phyloP scores from a whole-genome alignment of 306 rosid species.

The Albizia julibrissin region DNA sequence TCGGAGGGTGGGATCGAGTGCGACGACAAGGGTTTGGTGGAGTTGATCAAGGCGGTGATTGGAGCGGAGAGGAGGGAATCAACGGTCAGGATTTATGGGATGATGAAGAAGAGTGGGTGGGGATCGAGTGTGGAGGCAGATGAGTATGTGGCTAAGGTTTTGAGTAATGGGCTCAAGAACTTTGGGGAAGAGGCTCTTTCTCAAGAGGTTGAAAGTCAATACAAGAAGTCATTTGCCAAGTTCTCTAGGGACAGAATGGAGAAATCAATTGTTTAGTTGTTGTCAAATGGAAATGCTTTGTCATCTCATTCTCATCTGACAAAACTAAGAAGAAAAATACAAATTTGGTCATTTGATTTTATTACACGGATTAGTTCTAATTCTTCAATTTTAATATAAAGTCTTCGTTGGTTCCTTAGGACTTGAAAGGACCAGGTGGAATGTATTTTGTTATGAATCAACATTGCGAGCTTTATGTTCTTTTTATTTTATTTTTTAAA shows the following conservation, averaged over 20 bases:
- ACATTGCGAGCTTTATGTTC: neutral
- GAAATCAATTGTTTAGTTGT: neutral
- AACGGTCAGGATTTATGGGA: slow-evolving; percentile 67
- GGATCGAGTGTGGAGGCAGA: slow-evolving; percentile 49
- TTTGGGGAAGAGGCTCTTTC: slow-evolving; percentile 63
- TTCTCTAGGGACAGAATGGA: slow-evolving; percentile 34
- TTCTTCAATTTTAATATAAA: neutral
- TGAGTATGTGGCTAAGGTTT: slow-evolving; percentile 62
- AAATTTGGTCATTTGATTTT: neutral
- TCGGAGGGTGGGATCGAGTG: slow-evolving; percentile 34
- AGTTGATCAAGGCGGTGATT: slow-evolving; percentile 67
- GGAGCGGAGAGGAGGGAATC: slow-evolving; percentile 65
- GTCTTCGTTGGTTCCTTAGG: no score
- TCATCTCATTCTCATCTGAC: neutral
- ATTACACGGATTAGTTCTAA: neutral
- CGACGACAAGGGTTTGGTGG: slow-evolving; percentile 61
- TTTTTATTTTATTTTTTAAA: no score
- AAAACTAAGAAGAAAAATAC: neutral
- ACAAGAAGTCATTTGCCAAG: slow-evolving; percentile 33
- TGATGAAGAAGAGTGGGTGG: slow-evolving; percentile 74
- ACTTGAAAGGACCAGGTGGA: no score
- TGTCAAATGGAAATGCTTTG: neutral
- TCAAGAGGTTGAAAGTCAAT: slow-evolving; percentile 40
- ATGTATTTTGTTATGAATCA: neutral
- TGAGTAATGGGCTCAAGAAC: slow-evolving; percentile 62